Conservation (phyloP, 2,329 filamentous ascomycete genomes). For the Fusarium keratoplasticum region DNA sequence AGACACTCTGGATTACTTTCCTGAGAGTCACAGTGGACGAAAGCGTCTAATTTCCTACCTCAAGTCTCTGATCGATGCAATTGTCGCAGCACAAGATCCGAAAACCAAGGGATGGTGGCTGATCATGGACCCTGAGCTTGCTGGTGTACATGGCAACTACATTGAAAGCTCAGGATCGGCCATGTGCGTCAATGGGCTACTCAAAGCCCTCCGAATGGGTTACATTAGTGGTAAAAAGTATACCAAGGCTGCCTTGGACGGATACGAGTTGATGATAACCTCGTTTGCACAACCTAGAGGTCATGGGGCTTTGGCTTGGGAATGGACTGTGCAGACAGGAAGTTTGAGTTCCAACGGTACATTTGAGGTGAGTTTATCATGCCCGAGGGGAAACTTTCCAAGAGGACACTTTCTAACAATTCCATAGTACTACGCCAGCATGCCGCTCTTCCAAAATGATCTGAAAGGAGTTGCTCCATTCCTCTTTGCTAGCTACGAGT, state of each 20-base stretch:
- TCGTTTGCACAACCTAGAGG: constrained; percentile 57
- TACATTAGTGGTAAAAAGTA: constrained; percentile 21
- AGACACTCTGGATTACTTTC: constrained; percentile 33
- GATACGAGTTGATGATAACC: constrained; percentile 25
- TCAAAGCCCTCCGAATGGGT: constrained; percentile 19
- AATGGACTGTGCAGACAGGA: constrained; percentile 28
- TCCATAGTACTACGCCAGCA: constrained; percentile 39
- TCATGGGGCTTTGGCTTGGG: constrained; percentile 56
- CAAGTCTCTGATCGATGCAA: constrained; percentile 13
- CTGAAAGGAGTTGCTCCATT: constrained; percentile 43
- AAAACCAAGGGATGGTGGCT: constrained; percentile 26
- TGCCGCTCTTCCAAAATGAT: constrained; percentile 42
- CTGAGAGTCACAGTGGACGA: constrained; percentile 20
- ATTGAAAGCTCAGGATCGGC: constrained; percentile 28
- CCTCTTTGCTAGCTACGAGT: constrained; percentile 42
- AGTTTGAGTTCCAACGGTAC: constrained; percentile 28
- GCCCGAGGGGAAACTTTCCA: no score
- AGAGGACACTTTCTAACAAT: constrained; percentile 8
- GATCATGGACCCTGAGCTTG: constrained; percentile 22
- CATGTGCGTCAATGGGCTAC: constrained; percentile 26
- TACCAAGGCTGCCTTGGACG: constrained; percentile 14
- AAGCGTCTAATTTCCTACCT: constrained; percentile 25
- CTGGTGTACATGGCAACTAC: constrained; percentile 17
- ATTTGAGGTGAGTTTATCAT: constrained; percentile 15
- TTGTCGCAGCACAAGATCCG: constrained; percentile 28